These are phyloP conservation scores for Trichoderma asperelloides DNA, from an alignment of 495 filamentous ascomycete genomes.

Conservation along the genomic window DNA sequence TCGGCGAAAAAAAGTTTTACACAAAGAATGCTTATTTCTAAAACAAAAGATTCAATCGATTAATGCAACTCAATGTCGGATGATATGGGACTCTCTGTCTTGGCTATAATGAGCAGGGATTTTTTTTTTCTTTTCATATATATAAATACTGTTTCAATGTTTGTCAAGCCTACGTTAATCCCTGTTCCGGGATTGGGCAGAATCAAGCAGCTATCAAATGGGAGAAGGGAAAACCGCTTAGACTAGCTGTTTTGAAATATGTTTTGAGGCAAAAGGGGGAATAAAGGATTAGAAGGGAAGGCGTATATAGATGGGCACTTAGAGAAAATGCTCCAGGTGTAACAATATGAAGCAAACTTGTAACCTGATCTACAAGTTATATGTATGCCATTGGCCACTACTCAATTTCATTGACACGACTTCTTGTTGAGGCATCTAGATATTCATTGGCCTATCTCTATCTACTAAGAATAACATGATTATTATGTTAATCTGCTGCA, in stretches of 20 bases:
- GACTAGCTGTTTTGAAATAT: not conserved
- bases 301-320: not conserved
- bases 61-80: too few species aligned
- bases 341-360: not conserved
- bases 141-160: not conserved
- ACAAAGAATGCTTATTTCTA: too few species aligned
- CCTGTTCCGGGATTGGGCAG: too few species aligned
- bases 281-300: not conserved
- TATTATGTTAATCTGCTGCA: not conserved
- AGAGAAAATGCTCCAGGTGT: not conserved
- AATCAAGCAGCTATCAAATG: too few species aligned
- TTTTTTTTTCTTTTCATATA: not conserved
- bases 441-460: not conserved
- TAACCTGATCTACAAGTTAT: not conserved
- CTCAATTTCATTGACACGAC: not conserved
- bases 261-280: not conserved
- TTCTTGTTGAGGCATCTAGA: not conserved
- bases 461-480: not conserved
- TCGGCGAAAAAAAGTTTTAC: not conserved
- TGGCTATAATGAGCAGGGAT: not conserved
- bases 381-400: not conserved
- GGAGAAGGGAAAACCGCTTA: not conserved
- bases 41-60: too few species aligned
- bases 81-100: not conserved
- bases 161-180: too few species aligned